Percentiles rank a stretch among this genome's conserved stretches.
Conservation (phyloP, 148 eudicot genomes). For the Amaranthus palmeri region DNA sequence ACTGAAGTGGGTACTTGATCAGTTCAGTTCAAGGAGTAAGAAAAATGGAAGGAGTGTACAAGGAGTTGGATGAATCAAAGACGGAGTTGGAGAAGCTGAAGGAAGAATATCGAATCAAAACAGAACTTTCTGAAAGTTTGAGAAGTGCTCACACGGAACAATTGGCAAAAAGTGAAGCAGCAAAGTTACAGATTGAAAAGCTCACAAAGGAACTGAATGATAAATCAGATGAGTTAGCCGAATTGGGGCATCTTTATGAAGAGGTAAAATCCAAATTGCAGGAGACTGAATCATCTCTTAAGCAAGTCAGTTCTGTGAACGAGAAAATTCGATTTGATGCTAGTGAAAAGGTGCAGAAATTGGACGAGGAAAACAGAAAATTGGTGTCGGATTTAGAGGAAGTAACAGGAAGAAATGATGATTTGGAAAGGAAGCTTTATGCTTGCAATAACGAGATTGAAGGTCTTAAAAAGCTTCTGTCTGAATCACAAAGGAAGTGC, state of each 20-base stretch:
- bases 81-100: constrained; percentile 45
- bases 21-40: background rate
- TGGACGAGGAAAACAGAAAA: constrained; percentile 55
- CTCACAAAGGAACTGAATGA: constrained; percentile 43
- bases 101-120: constrained; percentile 43
- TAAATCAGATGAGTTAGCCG: constrained; percentile 46
- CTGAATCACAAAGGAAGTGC: constrained; percentile 37
- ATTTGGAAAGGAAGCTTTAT: constrained; percentile 33
- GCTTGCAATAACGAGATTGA: constrained; percentile 36
- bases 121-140: constrained; percentile 46
- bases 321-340: constrained; percentile 46
- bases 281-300: constrained; percentile 40
- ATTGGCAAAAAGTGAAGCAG: constrained; percentile 37
- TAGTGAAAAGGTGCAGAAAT: constrained; percentile 37
- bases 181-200: constrained; percentile 44
- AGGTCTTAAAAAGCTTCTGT: constrained; percentile 42
- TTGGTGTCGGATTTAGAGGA: constrained; percentile 52
- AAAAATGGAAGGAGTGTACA: constrained; percentile 43
- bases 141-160: constrained; percentile 52
- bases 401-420: constrained; percentile 33
- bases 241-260: constrained; percentile 43
- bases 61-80: constrained; percentile 50
- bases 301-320: constrained; percentile 41
- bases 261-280: constrained; percentile 42
- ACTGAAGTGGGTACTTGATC: background rate